Percentiles rank a stretch among this genome's conserved stretches.
Evolutionary conservation across 345 rosid species (phyloP).

Genomic region (Pseudoturritis turrita): DNA sequence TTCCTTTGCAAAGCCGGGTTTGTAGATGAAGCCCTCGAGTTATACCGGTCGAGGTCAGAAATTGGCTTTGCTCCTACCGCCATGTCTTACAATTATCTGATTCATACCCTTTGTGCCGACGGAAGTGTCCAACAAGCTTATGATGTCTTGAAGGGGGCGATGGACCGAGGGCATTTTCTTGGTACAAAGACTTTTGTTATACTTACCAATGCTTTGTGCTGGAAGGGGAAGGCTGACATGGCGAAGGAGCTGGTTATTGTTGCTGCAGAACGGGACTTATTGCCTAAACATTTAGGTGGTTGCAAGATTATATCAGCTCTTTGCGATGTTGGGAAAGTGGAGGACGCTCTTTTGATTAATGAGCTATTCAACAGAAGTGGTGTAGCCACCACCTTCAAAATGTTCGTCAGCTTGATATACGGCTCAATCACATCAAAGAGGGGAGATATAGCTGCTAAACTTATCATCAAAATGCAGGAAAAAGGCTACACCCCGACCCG

Average conservation of each 20-base stretch:
- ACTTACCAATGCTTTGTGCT: slow-evolving; percentile 61
- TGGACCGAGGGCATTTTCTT: slow-evolving; percentile 57
- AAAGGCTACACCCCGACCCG: slow-evolving; percentile 46
- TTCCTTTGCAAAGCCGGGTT: slow-evolving; percentile 86
- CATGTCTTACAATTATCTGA: slow-evolving; percentile 59
- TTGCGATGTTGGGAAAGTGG: slow-evolving; percentile 50
- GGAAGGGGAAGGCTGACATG: slow-evolving; percentile 57
- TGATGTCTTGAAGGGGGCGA: slow-evolving; percentile 44
- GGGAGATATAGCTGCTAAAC: slow-evolving; percentile 59
- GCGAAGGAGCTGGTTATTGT: slow-evolving; percentile 51
- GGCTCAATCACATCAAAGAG: slow-evolving; percentile 44
- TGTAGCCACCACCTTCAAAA: slow-evolving; percentile 11
- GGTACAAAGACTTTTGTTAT: slow-evolving; percentile 42
- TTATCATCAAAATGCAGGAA: slow-evolving; percentile 72
- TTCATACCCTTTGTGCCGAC: slow-evolving; percentile 52
- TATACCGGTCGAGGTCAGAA: slow-evolving; percentile 58
- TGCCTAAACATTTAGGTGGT: slow-evolving; percentile 36
- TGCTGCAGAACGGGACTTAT: slow-evolving; percentile 41
- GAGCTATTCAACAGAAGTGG: slow-evolving; percentile 40
- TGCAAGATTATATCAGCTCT: slow-evolving; percentile 54
- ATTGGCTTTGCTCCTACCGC: slow-evolving; percentile 46
- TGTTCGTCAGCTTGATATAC: slow-evolving; percentile 46
- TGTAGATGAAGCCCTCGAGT: slow-evolving; percentile 64
- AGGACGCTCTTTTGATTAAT: slow-evolving; percentile 56
- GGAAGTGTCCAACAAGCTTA: slow-evolving; percentile 54